Evolutionary conservation across 2,329 filamentous ascomycete genomes (phyloP).

Genomic region (Cercospora citrullina): DNA sequence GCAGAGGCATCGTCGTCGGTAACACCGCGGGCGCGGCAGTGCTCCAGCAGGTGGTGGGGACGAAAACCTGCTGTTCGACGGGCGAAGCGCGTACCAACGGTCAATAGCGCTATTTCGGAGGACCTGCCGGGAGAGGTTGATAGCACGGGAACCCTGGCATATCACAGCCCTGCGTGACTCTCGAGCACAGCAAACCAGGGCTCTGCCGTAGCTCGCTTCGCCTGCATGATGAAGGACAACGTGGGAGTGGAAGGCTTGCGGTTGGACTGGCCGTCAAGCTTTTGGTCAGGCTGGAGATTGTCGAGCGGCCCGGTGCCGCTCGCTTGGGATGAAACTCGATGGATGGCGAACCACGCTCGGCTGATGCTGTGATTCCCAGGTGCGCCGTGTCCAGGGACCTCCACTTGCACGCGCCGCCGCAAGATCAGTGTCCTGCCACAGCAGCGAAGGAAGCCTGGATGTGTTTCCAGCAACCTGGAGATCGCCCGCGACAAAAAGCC

Average conservation of each 20-base stretch:
- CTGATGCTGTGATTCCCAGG: not conserved
- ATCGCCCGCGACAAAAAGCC: not conserved
- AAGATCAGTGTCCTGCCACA: not conserved
- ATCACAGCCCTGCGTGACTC: not conserved
- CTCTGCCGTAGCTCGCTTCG: conserved; percentile 3
- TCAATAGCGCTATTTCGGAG: conserved; percentile 6
- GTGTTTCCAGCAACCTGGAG: not conserved
- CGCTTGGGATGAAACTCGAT: not conserved
- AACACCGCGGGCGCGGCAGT: not conserved
- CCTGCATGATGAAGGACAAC: not conserved
- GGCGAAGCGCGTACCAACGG: not conserved
- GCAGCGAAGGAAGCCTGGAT: not conserved
- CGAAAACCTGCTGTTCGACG: not conserved
- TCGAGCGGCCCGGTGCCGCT: conserved; percentile 2
- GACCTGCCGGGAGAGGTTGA: not conserved
- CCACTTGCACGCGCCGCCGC: not conserved
- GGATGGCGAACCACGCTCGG: not conserved
- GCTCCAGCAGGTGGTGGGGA: not conserved
- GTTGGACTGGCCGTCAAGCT: conserved; percentile 7
- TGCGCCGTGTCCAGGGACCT: not conserved
- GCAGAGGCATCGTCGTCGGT: not conserved
- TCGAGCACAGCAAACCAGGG: conserved; percentile 1
- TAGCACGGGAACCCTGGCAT: conserved; percentile 3
- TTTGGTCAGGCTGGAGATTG: conserved; percentile 7
- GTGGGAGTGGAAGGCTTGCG: conserved; percentile 4